Evolutionary conservation across 1,284 basidiomycete species (phyloP).

Genomic region (Trametes pubescens): DNA sequence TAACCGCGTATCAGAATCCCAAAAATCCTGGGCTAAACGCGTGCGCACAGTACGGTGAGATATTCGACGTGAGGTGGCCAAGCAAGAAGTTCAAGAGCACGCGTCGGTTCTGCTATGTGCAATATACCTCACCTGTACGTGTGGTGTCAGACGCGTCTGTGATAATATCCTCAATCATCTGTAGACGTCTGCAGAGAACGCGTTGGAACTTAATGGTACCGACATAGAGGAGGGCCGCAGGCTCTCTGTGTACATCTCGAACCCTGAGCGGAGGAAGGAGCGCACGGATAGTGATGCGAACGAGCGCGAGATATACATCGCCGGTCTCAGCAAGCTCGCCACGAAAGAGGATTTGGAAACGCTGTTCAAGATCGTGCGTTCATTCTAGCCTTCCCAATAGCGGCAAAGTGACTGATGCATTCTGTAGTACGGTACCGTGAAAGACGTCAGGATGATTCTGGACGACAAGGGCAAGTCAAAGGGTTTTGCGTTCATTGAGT

Average conservation of each 20-base stretch:
- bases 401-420: slow-evolving; percentile 13
- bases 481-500: slow-evolving; percentile 96
- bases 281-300: slow-evolving; percentile 87
- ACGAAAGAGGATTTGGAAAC: slow-evolving; percentile 78
- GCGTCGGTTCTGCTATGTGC: slow-evolving; percentile 94
- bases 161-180: neutral
- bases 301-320: slow-evolving; percentile 86
- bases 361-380: slow-evolving; percentile 75
- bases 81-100: slow-evolving; percentile 94
- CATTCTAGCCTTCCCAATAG: neutral
- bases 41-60: slow-evolving; percentile 75
- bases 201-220: slow-evolving; percentile 79
- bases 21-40: slow-evolving; percentile 2
- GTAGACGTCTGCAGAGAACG: slow-evolving; percentile 79
- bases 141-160: neutral
- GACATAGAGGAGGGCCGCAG: slow-evolving; percentile 74
- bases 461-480: slow-evolving; percentile 78
- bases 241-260: slow-evolving; percentile 88
- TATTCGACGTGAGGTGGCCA: slow-evolving; percentile 98
- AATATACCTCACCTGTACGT: slow-evolving; percentile 85
- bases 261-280: slow-evolving; percentile 89
- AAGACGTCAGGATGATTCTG: slow-evolving; percentile 80
- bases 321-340: slow-evolving; percentile 81
- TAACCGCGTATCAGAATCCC: neutral
- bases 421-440: slow-evolving; percentile 79